Conservation (phyloP, 2,329 filamentous ascomycete genomes). For the Colletotrichum cereale region DNA sequence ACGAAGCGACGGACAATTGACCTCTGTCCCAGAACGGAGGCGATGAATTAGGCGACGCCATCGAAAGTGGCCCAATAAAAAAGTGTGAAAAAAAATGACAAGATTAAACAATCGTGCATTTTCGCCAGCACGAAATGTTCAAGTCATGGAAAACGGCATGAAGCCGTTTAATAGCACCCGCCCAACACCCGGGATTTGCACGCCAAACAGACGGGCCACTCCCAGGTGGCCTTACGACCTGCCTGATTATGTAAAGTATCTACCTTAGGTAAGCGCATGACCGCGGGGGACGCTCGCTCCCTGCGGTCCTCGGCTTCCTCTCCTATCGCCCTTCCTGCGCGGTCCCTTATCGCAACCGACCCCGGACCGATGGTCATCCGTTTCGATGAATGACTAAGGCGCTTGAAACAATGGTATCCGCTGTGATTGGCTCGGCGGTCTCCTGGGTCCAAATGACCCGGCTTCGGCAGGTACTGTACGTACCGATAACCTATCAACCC, state of each 20-base stretch:
- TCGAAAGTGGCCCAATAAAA: neutral
- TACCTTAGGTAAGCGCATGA: neutral
- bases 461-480: slow-evolving; percentile 21
- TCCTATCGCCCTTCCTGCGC: slow-evolving; percentile 12
- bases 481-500: slow-evolving; percentile 33
- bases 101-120: slow-evolving; percentile 11
- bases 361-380: slow-evolving; percentile 19
- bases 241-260: neutral
- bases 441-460: slow-evolving; percentile 5
- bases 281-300: neutral
- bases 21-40: neutral
- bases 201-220: slow-evolving; percentile 9
- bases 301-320: slow-evolving; percentile 1
- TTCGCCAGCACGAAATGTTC: slow-evolving; percentile 16
- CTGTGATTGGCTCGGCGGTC: slow-evolving; percentile 21
- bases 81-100: too few relatives aligned
- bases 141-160: slow-evolving; percentile 36
- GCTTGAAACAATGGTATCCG: neutral
- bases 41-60: neutral
- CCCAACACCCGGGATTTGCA: neutral
- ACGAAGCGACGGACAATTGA: neutral
- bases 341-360: slow-evolving; percentile 17
- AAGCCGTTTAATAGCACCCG: slow-evolving; percentile 19
- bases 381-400: slow-evolving; percentile 26
- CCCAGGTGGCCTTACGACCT: slow-evolving; percentile 21